Evolutionary conservation across 1,284 basidiomycete genomes (phyloP).

Genomic region (Puccinia coronata): DNA sequence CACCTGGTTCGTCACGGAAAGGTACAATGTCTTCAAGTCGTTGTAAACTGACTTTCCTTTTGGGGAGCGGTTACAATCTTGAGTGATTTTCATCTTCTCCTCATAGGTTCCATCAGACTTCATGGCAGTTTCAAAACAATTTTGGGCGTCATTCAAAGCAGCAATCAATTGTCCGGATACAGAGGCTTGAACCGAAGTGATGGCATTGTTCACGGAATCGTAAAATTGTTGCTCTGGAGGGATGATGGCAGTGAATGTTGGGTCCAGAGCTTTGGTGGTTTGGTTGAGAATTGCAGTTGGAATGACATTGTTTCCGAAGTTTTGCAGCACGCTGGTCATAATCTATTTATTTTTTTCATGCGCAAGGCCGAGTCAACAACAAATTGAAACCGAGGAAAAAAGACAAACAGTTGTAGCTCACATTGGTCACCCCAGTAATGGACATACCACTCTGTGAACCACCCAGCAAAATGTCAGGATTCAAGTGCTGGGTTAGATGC

Average conservation of each 20-base stretch:
- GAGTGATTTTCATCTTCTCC: slow-evolving; percentile 30
- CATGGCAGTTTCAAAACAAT: slow-evolving; percentile 40
- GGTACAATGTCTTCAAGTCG: slow-evolving; percentile 45
- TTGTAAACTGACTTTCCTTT: slow-evolving; percentile 38
- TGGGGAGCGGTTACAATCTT: slow-evolving; percentile 26
- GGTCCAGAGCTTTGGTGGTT: slow-evolving; percentile 41
- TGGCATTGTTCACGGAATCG: slow-evolving; percentile 46
- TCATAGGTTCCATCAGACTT: slow-evolving; percentile 18
- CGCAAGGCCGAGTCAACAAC: no score
- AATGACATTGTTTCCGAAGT: slow-evolving; percentile 40
- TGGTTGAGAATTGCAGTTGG: slow-evolving; percentile 20
- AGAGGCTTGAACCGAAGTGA: slow-evolving; percentile 39
- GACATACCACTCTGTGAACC: slow-evolving; percentile 35
- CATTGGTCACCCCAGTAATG: slow-evolving; percentile 35
- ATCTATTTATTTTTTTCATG: no score
- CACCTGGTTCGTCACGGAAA: slow-evolving; percentile 46
- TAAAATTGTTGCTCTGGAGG: slow-evolving; percentile 43
- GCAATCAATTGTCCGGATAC: slow-evolving; percentile 35
- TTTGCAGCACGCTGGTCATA: slow-evolving; percentile 40
- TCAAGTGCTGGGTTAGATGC: neutral
- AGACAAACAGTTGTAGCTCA: neutral
- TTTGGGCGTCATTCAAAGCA: slow-evolving; percentile 43
- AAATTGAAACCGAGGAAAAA: no score
- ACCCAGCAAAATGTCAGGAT: neutral
- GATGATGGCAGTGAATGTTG: slow-evolving; percentile 42